These are phyloP conservation scores for Eutypa lata DNA, from an alignment of 2,329 filamentous ascomycete species.

Conservation along the genomic window DNA sequence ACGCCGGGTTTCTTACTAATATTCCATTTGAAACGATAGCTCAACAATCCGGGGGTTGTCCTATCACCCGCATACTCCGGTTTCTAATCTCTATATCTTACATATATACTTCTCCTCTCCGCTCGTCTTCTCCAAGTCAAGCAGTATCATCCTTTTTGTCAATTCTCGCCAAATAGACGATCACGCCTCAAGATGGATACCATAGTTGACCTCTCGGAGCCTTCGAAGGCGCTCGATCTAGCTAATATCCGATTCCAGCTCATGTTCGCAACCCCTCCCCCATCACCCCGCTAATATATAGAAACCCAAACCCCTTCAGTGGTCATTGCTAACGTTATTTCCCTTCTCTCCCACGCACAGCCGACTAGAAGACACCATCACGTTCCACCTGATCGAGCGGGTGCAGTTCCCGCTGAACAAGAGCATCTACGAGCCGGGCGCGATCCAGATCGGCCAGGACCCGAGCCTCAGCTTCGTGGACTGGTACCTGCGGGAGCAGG, in stretches of 20 bases:
- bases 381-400: slow-evolving; percentile 92
- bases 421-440: slow-evolving; percentile 79
- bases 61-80: no score
- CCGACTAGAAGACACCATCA: slow-evolving; percentile 95
- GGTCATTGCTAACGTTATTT: slow-evolving; percentile 4
- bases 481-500: slow-evolving; percentile 89
- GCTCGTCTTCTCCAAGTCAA: no score
- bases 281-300: background rate
- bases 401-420: slow-evolving; percentile 95
- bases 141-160: background rate
- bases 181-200: slow-evolving; percentile 69
- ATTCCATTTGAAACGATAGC: no score
- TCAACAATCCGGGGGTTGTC: no score
- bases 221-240: slow-evolving; percentile 81
- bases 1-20: no score
- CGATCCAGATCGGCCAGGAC: slow-evolving; percentile 66
- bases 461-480: slow-evolving; percentile 74
- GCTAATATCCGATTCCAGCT: slow-evolving; percentile 90
- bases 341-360: slow-evolving; percentile 43
- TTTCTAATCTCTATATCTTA: no score
- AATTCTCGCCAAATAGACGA: background rate
- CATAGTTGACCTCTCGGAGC: slow-evolving; percentile 82
- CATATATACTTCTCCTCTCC: no score
- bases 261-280: slow-evolving; percentile 58
- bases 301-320: slow-evolving; percentile 4